Evolutionary conservation across 2,329 filamentous ascomycete species (phyloP), one percentile per base, ranked within the genome.

Genomic region (Trichoderma pleuroti): DNA sequence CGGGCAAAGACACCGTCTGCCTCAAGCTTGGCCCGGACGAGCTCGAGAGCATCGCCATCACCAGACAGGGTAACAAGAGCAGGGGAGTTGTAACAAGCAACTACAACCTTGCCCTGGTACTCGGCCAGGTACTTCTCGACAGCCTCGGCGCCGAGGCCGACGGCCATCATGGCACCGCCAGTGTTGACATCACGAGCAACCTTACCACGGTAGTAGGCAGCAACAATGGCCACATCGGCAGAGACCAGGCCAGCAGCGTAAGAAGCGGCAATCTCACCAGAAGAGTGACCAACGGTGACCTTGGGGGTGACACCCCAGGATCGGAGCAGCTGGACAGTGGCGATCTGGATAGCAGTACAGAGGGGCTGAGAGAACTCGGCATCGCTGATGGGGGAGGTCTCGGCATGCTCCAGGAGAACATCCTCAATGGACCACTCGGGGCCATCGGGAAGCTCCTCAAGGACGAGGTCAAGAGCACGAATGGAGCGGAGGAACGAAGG

Each of bases 241-340:
- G 79, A 76, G 5, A 85, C 70, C 1, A 74, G 71, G 1, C 82
- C 81, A 0, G 79, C 76, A 0, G 82, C 81, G 60, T 84, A 84
- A 0, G 83, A 82, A 1, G 83, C 84, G 0, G 79, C 83, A 39
- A 85, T 82, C 71, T 85, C 84, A 1, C 84, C 84, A 2, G 75
- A 78, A 0, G 81, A 83, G 70, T 85, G 84, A 0, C 83, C 84
- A 4, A 84, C 77, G 0, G 82, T 80, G 1, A 76, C 78, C 8
- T 73, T 32, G 0, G 82, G 80, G 1, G 56, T 63, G 30, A 85
- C 72, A 0, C 79, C 77, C 59, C 42, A 71, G 32, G 0, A 57
- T 46, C 0, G 76, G 54, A 6, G 74, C 74, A 14, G 12, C 26
- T 61, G 32, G 18, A 39, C 77, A 3, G 82, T 68, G 7, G 76